phyloP scores from a whole-genome alignment of 2,329 filamentous ascomycete genomes.

The Eutypa lata region DNA sequence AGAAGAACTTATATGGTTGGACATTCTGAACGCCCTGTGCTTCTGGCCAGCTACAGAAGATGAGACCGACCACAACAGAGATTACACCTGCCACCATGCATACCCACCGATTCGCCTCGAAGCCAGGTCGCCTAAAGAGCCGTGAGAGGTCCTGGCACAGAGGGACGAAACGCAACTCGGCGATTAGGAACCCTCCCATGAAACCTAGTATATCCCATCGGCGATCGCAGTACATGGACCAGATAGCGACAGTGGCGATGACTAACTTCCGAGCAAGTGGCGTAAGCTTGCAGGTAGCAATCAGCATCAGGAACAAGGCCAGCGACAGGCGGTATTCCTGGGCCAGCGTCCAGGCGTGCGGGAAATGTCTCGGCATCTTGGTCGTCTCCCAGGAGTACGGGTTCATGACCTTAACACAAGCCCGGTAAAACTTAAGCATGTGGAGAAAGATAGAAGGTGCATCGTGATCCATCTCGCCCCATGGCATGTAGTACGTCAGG shows the following conservation, averaged over 20 bases:
- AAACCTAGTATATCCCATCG: constrained; percentile 4
- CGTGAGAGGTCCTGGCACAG: background rate
- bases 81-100: background rate
- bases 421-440: background rate
- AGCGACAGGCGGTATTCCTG: constrained; percentile 4
- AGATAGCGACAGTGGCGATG: background rate
- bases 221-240: constrained; percentile 3
- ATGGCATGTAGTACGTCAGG: background rate
- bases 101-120: background rate
- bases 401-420: background rate
- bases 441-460: background rate
- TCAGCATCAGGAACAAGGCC: constrained; percentile 1
- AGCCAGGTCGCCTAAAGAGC: background rate
- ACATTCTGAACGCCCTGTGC: background rate
- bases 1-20: constrained; percentile 2
- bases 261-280: background rate
- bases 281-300: background rate
- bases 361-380: constrained; percentile 1
- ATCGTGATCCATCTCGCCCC: background rate
- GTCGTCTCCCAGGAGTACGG: constrained; percentile 1
- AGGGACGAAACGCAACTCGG: constrained; percentile 3
- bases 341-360: constrained; percentile 2
- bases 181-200: constrained; percentile 2
- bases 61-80: background rate
- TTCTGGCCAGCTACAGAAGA: constrained; percentile 2